Percentiles rank a stretch among this genome's conserved stretches.
These are phyloP conservation scores for Russula griseocarnosa DNA, from an alignment of 768 basidiomycete genomes.

Conservation along the genomic window DNA sequence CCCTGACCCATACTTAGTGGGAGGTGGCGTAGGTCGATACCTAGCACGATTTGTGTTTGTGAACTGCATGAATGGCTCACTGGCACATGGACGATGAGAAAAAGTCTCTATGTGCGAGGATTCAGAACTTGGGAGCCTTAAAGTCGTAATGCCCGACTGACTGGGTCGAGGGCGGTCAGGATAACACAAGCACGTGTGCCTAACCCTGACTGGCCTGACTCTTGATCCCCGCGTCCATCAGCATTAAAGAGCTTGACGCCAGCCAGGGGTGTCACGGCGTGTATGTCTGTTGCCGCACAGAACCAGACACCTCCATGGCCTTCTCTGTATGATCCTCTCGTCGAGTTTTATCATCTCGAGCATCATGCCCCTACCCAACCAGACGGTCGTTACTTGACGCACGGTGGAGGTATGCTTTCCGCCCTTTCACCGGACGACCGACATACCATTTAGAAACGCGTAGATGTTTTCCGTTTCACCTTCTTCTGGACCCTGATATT, in stretches of 20 bases:
- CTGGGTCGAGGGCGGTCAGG: no score
- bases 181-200: no score
- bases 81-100: no score
- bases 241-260: background rate
- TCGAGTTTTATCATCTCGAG: conserved; percentile 25
- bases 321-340: conserved; percentile 27
- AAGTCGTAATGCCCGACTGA: no score
- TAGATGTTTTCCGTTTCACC: conserved; percentile 29
- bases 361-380: conserved; percentile 24
- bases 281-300: conserved; percentile 10
- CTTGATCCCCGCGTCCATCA: background rate
- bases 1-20: no score
- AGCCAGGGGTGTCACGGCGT: background rate
- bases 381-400: conserved; percentile 22
- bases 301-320: conserved; percentile 24
- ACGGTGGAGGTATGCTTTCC: conserved; percentile 11
- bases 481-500: conserved; percentile 29
- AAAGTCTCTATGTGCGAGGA: no score
- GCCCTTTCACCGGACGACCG: background rate
- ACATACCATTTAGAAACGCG: conserved; percentile 1
- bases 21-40: no score
- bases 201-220: background rate
- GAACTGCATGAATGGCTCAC: no score
- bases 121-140: no score
- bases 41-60: no score